Percentiles rank a stretch among this genome's conserved stretches.
phyloP scores from a whole-genome alignment of 148 eudicot species.

The Silene conica region DNA sequence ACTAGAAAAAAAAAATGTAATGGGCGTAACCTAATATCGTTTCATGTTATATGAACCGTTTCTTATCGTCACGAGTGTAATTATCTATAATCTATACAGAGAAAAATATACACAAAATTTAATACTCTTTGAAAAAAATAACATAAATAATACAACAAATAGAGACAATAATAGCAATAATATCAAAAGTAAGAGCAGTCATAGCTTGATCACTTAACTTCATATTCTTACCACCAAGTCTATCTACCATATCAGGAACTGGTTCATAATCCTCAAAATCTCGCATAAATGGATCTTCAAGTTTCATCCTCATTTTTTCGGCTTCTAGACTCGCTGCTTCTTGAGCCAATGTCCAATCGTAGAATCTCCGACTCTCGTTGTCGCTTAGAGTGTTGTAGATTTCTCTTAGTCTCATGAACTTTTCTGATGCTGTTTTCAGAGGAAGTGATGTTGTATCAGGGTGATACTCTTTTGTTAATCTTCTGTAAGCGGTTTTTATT shows the following conservation, averaged over 20 bases:
- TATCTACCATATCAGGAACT: slow-evolving; percentile 68
- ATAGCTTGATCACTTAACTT: slow-evolving; percentile 75
- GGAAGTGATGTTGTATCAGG: slow-evolving; percentile 89
- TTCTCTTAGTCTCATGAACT: slow-evolving; percentile 76
- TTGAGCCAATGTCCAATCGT: slow-evolving; percentile 83
- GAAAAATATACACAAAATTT: neutral
- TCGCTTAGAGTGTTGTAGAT: slow-evolving; percentile 62
- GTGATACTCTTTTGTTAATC: slow-evolving; percentile 77
- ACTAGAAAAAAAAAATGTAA: too few species aligned
- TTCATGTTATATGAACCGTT: too few species aligned
- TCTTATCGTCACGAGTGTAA: too few species aligned
- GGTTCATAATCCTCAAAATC: slow-evolving; percentile 48
- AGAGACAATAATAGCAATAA: slow-evolving; percentile 46
- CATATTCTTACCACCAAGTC: slow-evolving; percentile 71
- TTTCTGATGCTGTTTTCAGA: slow-evolving; percentile 65
- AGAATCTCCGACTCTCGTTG: slow-evolving; percentile 56
- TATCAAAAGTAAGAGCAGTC: slow-evolving; percentile 70
- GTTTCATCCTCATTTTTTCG: slow-evolving; percentile 63
- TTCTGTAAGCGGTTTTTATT: slow-evolving; percentile 68
- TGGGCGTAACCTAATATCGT: too few species aligned
- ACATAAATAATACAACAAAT: slow-evolving; percentile 61
- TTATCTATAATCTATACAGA: slow-evolving; percentile 4
- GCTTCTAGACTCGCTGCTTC: slow-evolving; percentile 69
- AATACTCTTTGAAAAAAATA: slow-evolving; percentile 57
- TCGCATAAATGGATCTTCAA: slow-evolving; percentile 63